These are phyloP conservation scores for Talaromyces proteolyticus DNA, from an alignment of 495 filamentous ascomycete species.

Conservation along the genomic window DNA sequence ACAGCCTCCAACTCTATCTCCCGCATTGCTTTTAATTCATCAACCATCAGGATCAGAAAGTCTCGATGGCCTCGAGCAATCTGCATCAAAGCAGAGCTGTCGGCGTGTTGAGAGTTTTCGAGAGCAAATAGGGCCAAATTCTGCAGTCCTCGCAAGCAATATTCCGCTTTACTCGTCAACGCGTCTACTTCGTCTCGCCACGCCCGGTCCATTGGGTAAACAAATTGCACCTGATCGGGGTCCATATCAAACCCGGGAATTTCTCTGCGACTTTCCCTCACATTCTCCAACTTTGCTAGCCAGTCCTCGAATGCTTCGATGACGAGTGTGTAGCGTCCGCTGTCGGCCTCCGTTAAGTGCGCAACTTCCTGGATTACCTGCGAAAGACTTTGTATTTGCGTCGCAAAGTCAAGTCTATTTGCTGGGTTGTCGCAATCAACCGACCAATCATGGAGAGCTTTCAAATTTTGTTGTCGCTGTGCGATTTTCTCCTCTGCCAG, in stretches of 20 bases:
- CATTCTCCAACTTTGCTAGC: conserved; percentile 28
- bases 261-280: conserved; percentile 20
- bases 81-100: conserved; percentile 27
- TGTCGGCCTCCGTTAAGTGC: conserved; percentile 18
- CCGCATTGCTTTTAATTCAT: conserved; percentile 37
- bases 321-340: conserved; percentile 27
- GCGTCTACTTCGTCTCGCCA: conserved; percentile 38
- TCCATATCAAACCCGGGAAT: neutral
- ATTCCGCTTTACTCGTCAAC: conserved; percentile 31
- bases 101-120: conserved; percentile 9
- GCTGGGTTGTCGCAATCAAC: conserved; percentile 17
- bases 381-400: conserved; percentile 38
- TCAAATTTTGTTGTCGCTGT: conserved; percentile 34
- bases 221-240: conserved; percentile 14
- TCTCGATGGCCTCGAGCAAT: conserved; percentile 23
- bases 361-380: conserved; percentile 36
- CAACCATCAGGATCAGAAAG: conserved; percentile 29
- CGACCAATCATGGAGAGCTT: conserved; percentile 33
- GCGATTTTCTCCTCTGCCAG: conserved; percentile 27
- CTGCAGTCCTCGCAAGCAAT: conserved; percentile 30
- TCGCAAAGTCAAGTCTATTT: conserved; percentile 21
- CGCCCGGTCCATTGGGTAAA: conserved; percentile 32
- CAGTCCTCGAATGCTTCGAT: conserved; percentile 38
- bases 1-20: conserved; percentile 35
- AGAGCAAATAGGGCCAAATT: conserved; percentile 25